phyloP scores from a whole-genome alignment of 2,329 filamentous ascomycete genomes.

The Diplodia scrobiculata region DNA sequence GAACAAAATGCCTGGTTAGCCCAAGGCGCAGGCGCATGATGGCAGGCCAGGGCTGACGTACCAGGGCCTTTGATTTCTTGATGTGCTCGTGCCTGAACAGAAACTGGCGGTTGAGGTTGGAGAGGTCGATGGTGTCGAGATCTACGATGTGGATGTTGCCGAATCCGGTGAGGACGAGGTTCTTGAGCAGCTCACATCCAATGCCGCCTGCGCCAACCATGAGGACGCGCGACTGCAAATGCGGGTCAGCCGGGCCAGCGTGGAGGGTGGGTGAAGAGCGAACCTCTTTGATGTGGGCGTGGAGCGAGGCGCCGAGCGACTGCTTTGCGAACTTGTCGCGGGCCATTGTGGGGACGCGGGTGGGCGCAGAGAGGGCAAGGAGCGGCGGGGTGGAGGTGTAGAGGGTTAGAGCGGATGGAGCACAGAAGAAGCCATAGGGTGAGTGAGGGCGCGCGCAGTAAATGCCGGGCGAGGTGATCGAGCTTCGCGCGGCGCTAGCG shows the following conservation, averaged over 20 bases:
- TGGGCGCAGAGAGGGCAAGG: conserved; percentile 26
- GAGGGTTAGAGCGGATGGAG: conserved; percentile 19
- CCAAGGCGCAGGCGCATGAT: neutral
- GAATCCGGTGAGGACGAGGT: conserved; percentile 88
- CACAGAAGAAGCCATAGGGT: conserved; percentile 28
- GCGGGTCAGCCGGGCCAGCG: conserved; percentile 35
- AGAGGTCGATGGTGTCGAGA: conserved; percentile 96
- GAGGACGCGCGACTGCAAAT: conserved; percentile 73
- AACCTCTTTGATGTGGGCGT: conserved; percentile 70
- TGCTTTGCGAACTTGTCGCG: conserved; percentile 57
- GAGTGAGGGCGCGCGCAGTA: conserved; percentile 20
- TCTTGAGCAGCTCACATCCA: conserved; percentile 96
- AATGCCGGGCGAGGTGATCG: conserved; percentile 25
- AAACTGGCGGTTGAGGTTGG: conserved; percentile 96
- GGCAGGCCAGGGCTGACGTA: conserved; percentile 50
- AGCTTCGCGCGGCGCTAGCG: conserved; percentile 25
- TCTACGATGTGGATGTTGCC: conserved; percentile 93
- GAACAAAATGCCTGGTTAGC: conserved; percentile 19
- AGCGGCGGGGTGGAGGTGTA: conserved; percentile 21
- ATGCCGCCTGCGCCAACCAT: conserved; percentile 97
- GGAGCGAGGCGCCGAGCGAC: conserved; percentile 66
- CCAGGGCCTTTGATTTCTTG: conserved; percentile 92
- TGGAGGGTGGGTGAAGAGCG: conserved; percentile 24
- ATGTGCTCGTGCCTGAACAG: conserved; percentile 96
- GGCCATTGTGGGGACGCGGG: conserved; percentile 43